Evolutionary conservation across 495 filamentous ascomycete genomes (phyloP), one percentile per base, ranked within the genome.

Genomic region (Penicillium subrubescens): DNA sequence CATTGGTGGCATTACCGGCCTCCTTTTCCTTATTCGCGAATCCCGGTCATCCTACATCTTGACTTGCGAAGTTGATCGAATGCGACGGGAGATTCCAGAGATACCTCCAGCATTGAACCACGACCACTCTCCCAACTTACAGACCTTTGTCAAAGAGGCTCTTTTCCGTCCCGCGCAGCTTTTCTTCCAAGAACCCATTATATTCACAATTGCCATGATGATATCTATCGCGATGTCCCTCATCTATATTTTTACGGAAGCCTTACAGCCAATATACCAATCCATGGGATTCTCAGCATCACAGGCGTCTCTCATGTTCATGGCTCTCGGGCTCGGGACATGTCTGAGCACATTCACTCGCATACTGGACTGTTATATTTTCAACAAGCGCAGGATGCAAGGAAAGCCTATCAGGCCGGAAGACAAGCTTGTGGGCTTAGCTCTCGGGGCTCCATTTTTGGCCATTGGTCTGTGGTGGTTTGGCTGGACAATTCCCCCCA

Each of bases 221-320:
- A 78, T 75, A 11, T 80, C 83, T 15, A 64, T 80, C 12, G 77
- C 78, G 27, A 81, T 79, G 63, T 82, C 78, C 2, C 70, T 86
- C n/a, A 79, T 86, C 37, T 87, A 85, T 58, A 81, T 86, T 12
- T 86, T 85, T 64, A 81, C 83, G 2, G 81, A 85, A 68, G 79
- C 81, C 8, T 64, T 84, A 0, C 76, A 74, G 0, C 71, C 75
- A 1, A 77, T 87, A 33, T 86, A 81, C 60, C 63, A 73, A 29
- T 68, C 71, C 0, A 79, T 82, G 67, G 81, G 78, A 8, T 79
- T 84, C 57, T 59, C 66, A 2, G 29, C 66, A 0, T 58, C 71
- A 14, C 67, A 75, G 2, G 63, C 81, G 0, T 84, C 80, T 0
- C 69, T 86, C 2, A 75, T 81, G 0, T 83, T 84, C 60, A 65